Percentiles rank a stretch among this genome's conserved stretches.
Evolutionary conservation across 2,329 filamentous ascomycete genomes (phyloP).

Genomic region (Curvularia spicifera): DNA sequence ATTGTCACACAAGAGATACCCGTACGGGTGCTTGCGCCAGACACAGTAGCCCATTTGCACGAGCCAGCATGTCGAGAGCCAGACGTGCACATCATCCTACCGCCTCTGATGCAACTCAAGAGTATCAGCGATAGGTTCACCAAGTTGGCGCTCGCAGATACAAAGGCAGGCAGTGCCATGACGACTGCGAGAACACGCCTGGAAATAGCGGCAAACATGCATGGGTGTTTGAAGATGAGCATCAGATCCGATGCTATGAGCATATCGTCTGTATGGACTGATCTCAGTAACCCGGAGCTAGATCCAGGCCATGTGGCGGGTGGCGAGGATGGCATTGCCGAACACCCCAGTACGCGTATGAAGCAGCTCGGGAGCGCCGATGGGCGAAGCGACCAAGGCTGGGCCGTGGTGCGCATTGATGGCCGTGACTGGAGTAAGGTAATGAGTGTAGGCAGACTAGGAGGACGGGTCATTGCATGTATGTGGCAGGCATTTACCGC

Average conservation of each 20-base stretch:
- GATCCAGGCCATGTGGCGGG: slow-evolving; percentile 76
- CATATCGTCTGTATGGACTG: slow-evolving; percentile 85
- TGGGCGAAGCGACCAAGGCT: slow-evolving; percentile 76
- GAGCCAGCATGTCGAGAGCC: slow-evolving; percentile 90
- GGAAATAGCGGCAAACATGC: slow-evolving; percentile 92
- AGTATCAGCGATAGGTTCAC: slow-evolving; percentile 95
- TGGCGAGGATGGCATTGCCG: slow-evolving; percentile 69
- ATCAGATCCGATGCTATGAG: slow-evolving; percentile 83
- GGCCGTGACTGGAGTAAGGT: slow-evolving; percentile 93
- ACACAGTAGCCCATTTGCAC: slow-evolving; percentile 88
- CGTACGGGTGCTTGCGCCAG: slow-evolving; percentile 84
- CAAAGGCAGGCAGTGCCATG: slow-evolving; percentile 46
- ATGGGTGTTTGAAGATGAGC: slow-evolving; percentile 80
- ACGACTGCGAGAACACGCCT: slow-evolving; percentile 61
- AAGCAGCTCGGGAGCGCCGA: slow-evolving; percentile 62
- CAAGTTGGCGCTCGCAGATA: slow-evolving; percentile 65
- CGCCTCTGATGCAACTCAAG: slow-evolving; percentile 85
- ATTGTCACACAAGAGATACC: slow-evolving; percentile 95
- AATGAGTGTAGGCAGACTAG: slow-evolving; percentile 87
- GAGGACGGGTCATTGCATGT: slow-evolving; percentile 92
- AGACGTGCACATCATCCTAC: slow-evolving; percentile 91
- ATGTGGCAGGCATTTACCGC: slow-evolving; percentile 36
- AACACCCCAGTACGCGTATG: slow-evolving; percentile 84
- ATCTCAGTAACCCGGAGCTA: slow-evolving; percentile 83
- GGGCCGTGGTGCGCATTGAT: slow-evolving; percentile 90